Conservation (phyloP, 306 rosid species). For the Cyamopsis tetragonoloba region DNA sequence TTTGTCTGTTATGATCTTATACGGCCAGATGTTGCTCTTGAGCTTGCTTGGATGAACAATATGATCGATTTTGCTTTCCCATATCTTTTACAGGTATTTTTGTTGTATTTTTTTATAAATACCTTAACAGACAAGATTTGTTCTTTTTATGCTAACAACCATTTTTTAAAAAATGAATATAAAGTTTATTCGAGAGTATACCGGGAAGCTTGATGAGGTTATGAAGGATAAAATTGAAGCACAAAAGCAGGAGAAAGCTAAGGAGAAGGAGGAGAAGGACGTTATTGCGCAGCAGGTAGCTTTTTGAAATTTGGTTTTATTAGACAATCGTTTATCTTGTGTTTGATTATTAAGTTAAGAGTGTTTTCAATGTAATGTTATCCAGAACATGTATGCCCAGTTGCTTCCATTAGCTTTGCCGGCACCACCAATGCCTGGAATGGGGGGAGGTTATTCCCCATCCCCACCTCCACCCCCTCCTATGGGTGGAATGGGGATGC, state of each 20-base stretch:
- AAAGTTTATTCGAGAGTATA: conserved; percentile 83
- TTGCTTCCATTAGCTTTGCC: conserved; percentile 93
- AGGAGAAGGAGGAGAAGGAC: conserved; percentile 82
- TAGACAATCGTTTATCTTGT: not conserved
- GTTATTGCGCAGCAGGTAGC: conserved; percentile 83
- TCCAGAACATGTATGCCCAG: conserved; percentile 97
- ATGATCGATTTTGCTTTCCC: conserved; percentile 93
- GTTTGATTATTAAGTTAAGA: conserved; percentile 11
- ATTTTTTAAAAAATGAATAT: not conserved
- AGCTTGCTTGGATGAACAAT: conserved; percentile 89
- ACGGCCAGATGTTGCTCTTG: conserved; percentile 81
- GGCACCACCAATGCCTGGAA: conserved; percentile 92
- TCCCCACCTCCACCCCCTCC: conserved; percentile 56
- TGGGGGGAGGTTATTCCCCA: conserved; percentile 60
- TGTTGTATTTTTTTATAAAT: not conserved
- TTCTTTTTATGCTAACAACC: not conserved
- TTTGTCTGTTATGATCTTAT: conserved; percentile 88
- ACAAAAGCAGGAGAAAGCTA: conserved; percentile 65
- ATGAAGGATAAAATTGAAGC: conserved; percentile 79
- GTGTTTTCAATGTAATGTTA: conserved; percentile 28
- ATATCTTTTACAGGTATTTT: conserved; percentile 72
- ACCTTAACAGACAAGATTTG: not conserved
- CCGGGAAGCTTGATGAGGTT: conserved; percentile 85
- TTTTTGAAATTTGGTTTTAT: not conserved
- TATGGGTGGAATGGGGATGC: conserved; percentile 96